Evolutionary conservation across 495 filamentous ascomycete species (phyloP).

Genomic region (Ascodesmis nigricans): DNA sequence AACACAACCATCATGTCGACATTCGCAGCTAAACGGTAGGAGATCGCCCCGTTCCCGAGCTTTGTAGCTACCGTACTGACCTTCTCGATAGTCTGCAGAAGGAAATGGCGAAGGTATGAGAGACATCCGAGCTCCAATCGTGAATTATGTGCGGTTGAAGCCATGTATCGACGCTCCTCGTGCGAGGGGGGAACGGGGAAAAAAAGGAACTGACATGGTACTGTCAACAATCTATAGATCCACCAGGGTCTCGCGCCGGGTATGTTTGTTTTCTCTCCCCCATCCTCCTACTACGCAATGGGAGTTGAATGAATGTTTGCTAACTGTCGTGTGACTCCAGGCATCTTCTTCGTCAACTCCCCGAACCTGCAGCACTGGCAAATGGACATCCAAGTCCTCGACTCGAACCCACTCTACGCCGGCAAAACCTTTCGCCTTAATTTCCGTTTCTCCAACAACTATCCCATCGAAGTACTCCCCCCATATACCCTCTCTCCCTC

Average conservation of each 20-base stretch:
- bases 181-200: no score
- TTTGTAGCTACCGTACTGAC: no score
- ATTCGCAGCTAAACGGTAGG: no score
- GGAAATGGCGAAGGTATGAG: slow-evolving; percentile 1
- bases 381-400: slow-evolving; percentile 78
- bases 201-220: background rate
- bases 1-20: no score
- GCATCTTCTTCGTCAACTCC: slow-evolving; percentile 58
- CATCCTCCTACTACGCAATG: no score
- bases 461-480: slow-evolving; percentile 49
- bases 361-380: slow-evolving; percentile 77
- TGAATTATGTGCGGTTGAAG: background rate
- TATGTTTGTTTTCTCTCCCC: no score
- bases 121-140: background rate
- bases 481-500: background rate
- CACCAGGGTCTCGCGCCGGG: slow-evolving; percentile 3
- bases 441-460: slow-evolving; percentile 60
- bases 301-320: background rate
- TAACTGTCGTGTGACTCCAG: slow-evolving; percentile 21
- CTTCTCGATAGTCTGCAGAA: no score
- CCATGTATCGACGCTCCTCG: background rate
- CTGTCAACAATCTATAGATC: slow-evolving; percentile 1
- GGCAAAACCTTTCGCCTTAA: slow-evolving; percentile 64
- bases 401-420: slow-evolving; percentile 74
- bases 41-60: no score